Evolutionary conservation across 257 asterid species (phyloP).

Genomic region (Scutellaria minor): DNA sequence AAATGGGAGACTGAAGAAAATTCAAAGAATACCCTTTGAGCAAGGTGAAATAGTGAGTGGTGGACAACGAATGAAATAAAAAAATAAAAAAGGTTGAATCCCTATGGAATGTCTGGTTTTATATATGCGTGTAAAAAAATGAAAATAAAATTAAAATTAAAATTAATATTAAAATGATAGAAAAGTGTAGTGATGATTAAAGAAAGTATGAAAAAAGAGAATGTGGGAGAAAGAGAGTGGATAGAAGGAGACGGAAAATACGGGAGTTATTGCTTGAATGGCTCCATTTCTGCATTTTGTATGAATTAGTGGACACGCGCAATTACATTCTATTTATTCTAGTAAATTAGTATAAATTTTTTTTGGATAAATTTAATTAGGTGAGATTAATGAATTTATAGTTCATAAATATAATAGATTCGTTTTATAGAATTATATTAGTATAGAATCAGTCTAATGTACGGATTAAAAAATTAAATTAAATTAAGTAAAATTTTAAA

Average conservation of each 20-base stretch:
- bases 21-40: slow-evolving; percentile 30
- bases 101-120: slow-evolving; percentile 33
- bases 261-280: slow-evolving; percentile 63
- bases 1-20: slow-evolving; percentile 26
- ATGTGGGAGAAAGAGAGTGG: slow-evolving; percentile 31
- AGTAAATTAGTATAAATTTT: too few relatives aligned
- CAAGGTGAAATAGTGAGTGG: slow-evolving; percentile 39
- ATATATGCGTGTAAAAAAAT: slow-evolving; percentile 2
- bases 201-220: slow-evolving; percentile 5
- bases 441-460: too few relatives aligned
- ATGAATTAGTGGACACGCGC: slow-evolving; percentile 34
- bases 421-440: too few relatives aligned
- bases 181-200: slow-evolving; percentile 5
- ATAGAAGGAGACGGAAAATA: slow-evolving; percentile 50
- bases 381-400: too few relatives aligned
- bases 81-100: not conserved
- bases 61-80: slow-evolving; percentile 30
- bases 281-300: slow-evolving; percentile 46
- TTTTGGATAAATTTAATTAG: too few relatives aligned
- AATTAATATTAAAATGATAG: not conserved
- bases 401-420: too few relatives aligned
- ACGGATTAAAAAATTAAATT: too few relatives aligned
- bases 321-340: not conserved
- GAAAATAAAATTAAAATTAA: not conserved
- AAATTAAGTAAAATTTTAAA: too few relatives aligned